Conservation (phyloP, 2,329 filamentous ascomycete genomes). For the Venturia nashicola region DNA sequence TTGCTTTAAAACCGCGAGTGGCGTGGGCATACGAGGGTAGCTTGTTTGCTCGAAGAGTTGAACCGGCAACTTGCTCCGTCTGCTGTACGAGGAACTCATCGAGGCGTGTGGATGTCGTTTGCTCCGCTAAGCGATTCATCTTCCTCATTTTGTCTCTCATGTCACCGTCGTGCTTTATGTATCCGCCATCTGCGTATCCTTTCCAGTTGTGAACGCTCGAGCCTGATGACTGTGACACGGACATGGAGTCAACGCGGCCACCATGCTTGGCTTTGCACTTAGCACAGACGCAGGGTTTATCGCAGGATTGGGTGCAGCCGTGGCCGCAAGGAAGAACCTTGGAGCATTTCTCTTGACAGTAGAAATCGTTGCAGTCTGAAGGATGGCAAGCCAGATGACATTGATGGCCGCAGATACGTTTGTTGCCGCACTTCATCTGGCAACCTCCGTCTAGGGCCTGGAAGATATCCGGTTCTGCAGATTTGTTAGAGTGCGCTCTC, state of each 20-base stretch:
- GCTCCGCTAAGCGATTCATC: neutral
- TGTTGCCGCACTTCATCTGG: neutral
- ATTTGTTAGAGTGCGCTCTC: neutral
- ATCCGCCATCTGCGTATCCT: neutral
- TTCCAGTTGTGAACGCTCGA: neutral
- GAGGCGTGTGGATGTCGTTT: neutral
- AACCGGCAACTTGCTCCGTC: neutral
- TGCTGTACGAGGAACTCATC: neutral
- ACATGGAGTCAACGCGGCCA: neutral
- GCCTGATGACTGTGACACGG: neutral
- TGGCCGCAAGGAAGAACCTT: slow-evolving; percentile 7
- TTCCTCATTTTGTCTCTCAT: neutral
- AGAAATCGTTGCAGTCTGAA: slow-evolving; percentile 2
- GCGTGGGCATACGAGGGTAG: neutral
- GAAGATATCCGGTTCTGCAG: slow-evolving; percentile 1
- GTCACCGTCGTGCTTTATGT: neutral
- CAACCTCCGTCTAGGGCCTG: slow-evolving; percentile 10
- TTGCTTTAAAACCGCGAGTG: neutral
- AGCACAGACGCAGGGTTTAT: neutral
- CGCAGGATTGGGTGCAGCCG: neutral
- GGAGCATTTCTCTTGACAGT: neutral
- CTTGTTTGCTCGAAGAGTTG: neutral
- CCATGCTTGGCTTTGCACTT: neutral
- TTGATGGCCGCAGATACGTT: slow-evolving; percentile 9
- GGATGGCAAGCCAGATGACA: slow-evolving; percentile 10